A percentile compares a stretch with the other conserved stretches of the same genome.
phyloP scores from a whole-genome alignment of 306 rosid species.

The Trifolium repens region DNA sequence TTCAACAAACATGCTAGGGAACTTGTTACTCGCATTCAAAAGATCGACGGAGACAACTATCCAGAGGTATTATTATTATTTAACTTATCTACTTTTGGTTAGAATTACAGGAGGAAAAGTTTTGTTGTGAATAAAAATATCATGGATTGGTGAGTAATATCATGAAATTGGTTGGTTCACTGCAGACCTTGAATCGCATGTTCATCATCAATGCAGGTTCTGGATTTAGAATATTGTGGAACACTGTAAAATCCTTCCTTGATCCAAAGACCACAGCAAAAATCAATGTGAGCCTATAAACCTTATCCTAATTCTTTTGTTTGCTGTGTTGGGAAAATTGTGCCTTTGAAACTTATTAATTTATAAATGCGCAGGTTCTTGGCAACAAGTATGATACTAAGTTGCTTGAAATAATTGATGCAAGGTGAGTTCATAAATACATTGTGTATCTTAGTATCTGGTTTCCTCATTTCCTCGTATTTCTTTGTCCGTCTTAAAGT shows the following conservation, averaged over 20 bases:
- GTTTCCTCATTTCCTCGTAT: conserved; percentile 4
- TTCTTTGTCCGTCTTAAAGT: not conserved
- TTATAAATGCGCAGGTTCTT: conserved; percentile 66
- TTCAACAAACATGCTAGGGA: conserved; percentile 87
- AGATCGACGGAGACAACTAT: conserved; percentile 83
- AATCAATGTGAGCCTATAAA: conserved; percentile 64
- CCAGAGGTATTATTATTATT: conserved; percentile 71
- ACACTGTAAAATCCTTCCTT: conserved; percentile 87
- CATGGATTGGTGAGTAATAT: conserved; percentile 38
- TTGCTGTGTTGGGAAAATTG: conserved; percentile 31
- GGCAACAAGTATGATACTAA: conserved; percentile 85
- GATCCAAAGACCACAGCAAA: conserved; percentile 93
- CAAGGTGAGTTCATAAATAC: conserved; percentile 59
- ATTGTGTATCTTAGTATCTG: conserved; percentile 1
- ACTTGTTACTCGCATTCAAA: conserved; percentile 72
- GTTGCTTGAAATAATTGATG: conserved; percentile 89
- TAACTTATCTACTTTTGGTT: not conserved
- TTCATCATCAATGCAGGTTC: conserved; percentile 98
- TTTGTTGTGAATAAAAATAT: conserved; percentile 6
- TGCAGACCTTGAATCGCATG: conserved; percentile 96
- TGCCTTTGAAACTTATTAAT: conserved; percentile 35
- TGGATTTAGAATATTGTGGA: conserved; percentile 95
- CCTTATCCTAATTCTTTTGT: conserved; percentile 37
- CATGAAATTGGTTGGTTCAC: conserved; percentile 46
- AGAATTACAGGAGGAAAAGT: not conserved